phyloP scores from a whole-genome alignment of 176 grass and related monocot genomes.

The Microstegium vimineum region DNA sequence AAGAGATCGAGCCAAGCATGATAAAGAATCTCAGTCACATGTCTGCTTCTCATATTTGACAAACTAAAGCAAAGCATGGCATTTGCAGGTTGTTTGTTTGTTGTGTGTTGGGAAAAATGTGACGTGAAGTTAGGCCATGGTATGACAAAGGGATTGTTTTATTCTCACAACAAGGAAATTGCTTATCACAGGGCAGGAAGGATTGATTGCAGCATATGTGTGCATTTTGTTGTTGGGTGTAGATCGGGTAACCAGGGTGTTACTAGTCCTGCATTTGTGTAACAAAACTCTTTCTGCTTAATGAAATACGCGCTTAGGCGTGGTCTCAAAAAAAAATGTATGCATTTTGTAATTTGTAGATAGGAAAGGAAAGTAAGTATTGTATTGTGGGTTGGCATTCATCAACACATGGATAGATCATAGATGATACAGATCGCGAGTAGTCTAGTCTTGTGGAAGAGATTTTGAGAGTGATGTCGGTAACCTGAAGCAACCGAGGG shows the following conservation, averaged over 20 bases:
- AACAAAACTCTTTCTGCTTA: too few species aligned
- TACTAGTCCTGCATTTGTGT: too few species aligned
- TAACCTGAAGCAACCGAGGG: conserved; percentile 78
- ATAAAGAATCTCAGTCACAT: neutral
- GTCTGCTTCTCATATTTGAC: neutral
- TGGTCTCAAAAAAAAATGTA: too few species aligned
- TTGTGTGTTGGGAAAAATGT: neutral
- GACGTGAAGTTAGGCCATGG: neutral
- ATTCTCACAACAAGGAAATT: neutral
- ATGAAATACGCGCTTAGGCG: too few species aligned
- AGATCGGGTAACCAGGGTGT: too few species aligned
- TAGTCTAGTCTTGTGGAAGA: too few species aligned
- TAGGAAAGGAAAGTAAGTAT: neutral
- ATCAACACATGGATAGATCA: neutral
- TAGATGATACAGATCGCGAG: too few species aligned
- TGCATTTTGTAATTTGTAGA: neutral
- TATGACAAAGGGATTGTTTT: neutral
- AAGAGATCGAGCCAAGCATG: neutral
- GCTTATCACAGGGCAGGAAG: neutral
- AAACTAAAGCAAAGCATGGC: neutral
- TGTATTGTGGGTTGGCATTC: neutral
- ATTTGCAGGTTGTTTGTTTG: neutral
- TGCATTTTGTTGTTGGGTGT: too few species aligned
- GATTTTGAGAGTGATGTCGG: too few species aligned
- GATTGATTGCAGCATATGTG: neutral